Evolutionary conservation across 1,284 basidiomycete genomes (phyloP), one percentile per base, ranked within the genome.

Genomic region (Tilletia caries): DNA sequence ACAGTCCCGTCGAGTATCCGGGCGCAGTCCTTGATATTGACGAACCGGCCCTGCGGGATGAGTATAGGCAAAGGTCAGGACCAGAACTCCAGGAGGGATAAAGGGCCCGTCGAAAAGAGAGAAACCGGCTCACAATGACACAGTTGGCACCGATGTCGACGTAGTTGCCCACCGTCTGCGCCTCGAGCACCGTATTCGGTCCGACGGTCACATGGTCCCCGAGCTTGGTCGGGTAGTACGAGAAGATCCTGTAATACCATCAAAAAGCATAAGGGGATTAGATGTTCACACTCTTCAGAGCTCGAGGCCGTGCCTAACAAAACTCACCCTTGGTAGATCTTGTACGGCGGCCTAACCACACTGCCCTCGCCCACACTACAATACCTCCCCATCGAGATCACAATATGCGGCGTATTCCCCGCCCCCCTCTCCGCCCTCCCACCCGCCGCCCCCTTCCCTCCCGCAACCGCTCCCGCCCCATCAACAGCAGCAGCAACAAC

Each of bases 191-290:
- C 34, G 89, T 89, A 71, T 89, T 89, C 20, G 91, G 88, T 3
- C 95, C 96, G 65, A 99, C 92, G 71, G 93, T 90, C 32, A 98
- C 95, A 82, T 92, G 90, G 84, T 98, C 95, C 1, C 93, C 92
- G 33, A 98, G 89, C 83, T 95, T 94, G 89, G 97, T 92, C 1
- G 96, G 95, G 80, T 98, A 97, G 84, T 96, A 98, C 77, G 96
- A 97, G 87, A 96, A 97, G 70, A 90, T 89, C 66, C 78, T 77
- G 71, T 2, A 15, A 27, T 43, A 8, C 25, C 48, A 50, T 8
- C 18, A 50, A 50, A 50, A 52, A 52, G 50, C 18, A n/a, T n/a
- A 41, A 50, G 6, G 25, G 10, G 10, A 50, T 8, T n/a, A 4
- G n/a, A 8, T 27, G 20, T n/a, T 20, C 48, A 8, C 20, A 20